Evolutionary conservation across 352 stramenopile species (phyloP).

Genomic region (Phytopythium sindhum): DNA sequence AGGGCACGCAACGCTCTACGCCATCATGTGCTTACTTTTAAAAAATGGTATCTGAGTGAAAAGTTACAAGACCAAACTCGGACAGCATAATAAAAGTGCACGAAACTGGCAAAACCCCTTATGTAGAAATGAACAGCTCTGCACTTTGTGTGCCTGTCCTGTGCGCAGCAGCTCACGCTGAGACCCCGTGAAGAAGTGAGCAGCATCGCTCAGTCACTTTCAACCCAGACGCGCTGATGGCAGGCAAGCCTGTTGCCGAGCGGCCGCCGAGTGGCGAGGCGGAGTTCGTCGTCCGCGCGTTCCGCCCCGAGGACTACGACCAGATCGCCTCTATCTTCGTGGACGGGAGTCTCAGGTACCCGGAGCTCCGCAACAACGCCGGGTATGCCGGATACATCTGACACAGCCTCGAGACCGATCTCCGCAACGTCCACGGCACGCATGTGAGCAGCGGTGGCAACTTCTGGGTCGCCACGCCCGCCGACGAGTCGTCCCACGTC

Average conservation of each 20-base stretch:
- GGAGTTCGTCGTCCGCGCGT: constrained; percentile 20
- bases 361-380: constrained; percentile 16
- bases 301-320: constrained; percentile 16
- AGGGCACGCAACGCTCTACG: too few relatives aligned
- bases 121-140: too few relatives aligned
- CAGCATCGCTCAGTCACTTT: neutral
- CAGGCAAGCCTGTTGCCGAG: neutral
- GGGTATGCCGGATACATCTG: constrained; percentile 20
- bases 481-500: constrained; percentile 6
- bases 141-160: too few relatives aligned
- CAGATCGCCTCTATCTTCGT: constrained; percentile 24
- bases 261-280: neutral
- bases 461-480: constrained; percentile 29
- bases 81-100: too few relatives aligned
- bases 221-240: neutral
- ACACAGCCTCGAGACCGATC: constrained; percentile 21
- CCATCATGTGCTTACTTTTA: too few relatives aligned
- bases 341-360: constrained; percentile 30
- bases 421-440: constrained; percentile 24
- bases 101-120: too few relatives aligned
- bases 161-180: too few relatives aligned
- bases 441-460: constrained; percentile 25
- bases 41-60: too few relatives aligned
- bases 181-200: neutral
- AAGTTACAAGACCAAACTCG: too few relatives aligned